Evolutionary conservation across 805 yeast genomes (phyloP).

Genomic region (Starmera caribaea): DNA sequence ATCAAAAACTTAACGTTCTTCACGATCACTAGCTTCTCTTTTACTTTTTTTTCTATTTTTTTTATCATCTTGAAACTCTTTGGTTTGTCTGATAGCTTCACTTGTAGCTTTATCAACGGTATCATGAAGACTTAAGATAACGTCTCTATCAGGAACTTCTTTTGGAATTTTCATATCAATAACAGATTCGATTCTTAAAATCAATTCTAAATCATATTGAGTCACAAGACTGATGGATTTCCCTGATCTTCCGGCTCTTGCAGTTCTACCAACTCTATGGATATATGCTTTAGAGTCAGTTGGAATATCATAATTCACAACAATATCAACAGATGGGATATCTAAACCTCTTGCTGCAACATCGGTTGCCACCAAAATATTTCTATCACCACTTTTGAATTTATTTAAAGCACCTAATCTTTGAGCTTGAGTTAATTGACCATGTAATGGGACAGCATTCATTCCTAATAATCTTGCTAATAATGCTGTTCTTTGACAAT

Average conservation of each 20-base stretch:
- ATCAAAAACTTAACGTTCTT: slow-evolving; percentile 2
- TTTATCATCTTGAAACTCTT: slow-evolving; percentile 19
- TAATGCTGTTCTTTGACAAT: slow-evolving; percentile 83
- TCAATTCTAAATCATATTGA: slow-evolving; percentile 87
- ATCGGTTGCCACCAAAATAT: slow-evolving; percentile 72
- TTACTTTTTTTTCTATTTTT: slow-evolving; percentile 3
- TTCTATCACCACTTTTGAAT: slow-evolving; percentile 63
- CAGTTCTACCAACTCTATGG: slow-evolving; percentile 92
- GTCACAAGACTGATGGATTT: slow-evolving; percentile 83
- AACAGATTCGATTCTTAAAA: slow-evolving; percentile 81
- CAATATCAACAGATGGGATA: slow-evolving; percentile 72
- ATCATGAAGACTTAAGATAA: slow-evolving; percentile 67
- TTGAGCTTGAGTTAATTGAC: slow-evolving; percentile 80
- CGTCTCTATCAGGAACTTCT: slow-evolving; percentile 69
- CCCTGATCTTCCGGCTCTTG: slow-evolving; percentile 88
- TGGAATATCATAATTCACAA: slow-evolving; percentile 71
- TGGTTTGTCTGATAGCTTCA: slow-evolving; percentile 57
- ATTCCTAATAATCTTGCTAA: slow-evolving; percentile 76
- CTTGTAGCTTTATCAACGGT: slow-evolving; percentile 89
- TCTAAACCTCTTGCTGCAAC: slow-evolving; percentile 88
- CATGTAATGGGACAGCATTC: slow-evolving; percentile 87
- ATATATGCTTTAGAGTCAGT: slow-evolving; percentile 78
- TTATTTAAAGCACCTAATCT: slow-evolving; percentile 74
- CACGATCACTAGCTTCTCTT: slow-evolving; percentile 4
- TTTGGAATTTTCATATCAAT: slow-evolving; percentile 77